These are phyloP conservation scores for Gamarada debralockiae DNA, from an alignment of 495 filamentous ascomycete species.

Conservation along the genomic window DNA sequence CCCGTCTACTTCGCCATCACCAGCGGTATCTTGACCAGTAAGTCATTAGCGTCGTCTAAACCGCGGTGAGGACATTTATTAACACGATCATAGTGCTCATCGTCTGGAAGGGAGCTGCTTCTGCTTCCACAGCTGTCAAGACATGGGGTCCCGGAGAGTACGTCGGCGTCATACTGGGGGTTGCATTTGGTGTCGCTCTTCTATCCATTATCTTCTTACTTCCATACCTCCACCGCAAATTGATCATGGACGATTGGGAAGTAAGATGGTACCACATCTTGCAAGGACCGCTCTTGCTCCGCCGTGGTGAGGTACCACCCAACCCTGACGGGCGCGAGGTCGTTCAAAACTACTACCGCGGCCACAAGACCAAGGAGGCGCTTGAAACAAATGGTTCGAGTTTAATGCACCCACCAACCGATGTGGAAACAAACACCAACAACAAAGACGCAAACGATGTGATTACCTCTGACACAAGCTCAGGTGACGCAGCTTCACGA, in stretches of 20 bases:
- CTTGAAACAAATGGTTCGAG: too few relatives aligned
- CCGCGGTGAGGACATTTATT: not conserved
- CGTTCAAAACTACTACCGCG: too few relatives aligned
- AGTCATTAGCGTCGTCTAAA: too few relatives aligned
- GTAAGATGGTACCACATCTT: constrained; percentile 55
- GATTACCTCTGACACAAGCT: constrained; percentile 47
- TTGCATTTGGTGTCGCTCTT: constrained; percentile 52
- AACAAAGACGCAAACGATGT: too few relatives aligned
- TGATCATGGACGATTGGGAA: constrained; percentile 51
- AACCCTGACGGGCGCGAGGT: constrained; percentile 31
- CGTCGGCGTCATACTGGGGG: constrained; percentile 54
- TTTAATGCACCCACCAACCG: too few relatives aligned
- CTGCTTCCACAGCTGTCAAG: constrained; percentile 35
- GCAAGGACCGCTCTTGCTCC: constrained; percentile 51
- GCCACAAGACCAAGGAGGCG: too few relatives aligned
- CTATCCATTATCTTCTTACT: constrained; percentile 52
- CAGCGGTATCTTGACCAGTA: constrained; percentile 51
- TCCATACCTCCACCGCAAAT: constrained; percentile 57
- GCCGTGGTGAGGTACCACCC: constrained; percentile 45
- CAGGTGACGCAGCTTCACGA: constrained; percentile 16
- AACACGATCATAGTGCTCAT: constrained; percentile 28
- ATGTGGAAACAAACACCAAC: too few relatives aligned
- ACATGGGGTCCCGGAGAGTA: constrained; percentile 43
- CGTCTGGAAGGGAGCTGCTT: constrained; percentile 50
- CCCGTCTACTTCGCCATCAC: constrained; percentile 63